Conservation (phyloP, 2,329 filamentous ascomycete genomes). For the Macrophomina pseudophaseolina region DNA sequence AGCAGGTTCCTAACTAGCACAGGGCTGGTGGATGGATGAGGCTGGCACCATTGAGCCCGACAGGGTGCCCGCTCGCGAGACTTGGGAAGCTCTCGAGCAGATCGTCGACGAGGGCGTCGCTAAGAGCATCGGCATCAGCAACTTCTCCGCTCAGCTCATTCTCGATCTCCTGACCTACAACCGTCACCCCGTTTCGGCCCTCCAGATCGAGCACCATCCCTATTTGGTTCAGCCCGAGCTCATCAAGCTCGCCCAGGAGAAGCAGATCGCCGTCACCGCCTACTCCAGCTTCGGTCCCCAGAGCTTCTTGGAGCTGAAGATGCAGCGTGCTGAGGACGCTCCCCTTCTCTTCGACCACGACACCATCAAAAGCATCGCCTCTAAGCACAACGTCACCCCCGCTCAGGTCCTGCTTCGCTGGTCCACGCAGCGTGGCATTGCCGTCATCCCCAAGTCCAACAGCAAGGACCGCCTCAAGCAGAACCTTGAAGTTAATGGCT, state of each 20-base stretch:
- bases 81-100: slow-evolving; percentile 80
- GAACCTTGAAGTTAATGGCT: slow-evolving; percentile 41
- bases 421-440: slow-evolving; percentile 79
- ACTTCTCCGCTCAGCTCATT: slow-evolving; percentile 79
- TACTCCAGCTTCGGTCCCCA: slow-evolving; percentile 85
- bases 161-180: slow-evolving; percentile 82
- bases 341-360: slow-evolving; percentile 74
- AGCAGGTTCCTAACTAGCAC: background rate
- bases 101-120: slow-evolving; percentile 72
- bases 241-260: slow-evolving; percentile 69
- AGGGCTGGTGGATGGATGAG: slow-evolving; percentile 60
- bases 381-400: slow-evolving; percentile 73
- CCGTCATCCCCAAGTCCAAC: slow-evolving; percentile 76
- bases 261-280: slow-evolving; percentile 77
- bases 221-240: slow-evolving; percentile 80
- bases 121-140: slow-evolving; percentile 78
- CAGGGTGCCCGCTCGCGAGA: slow-evolving; percentile 78
- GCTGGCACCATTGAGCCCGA: slow-evolving; percentile 65
- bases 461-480: slow-evolving; percentile 37
- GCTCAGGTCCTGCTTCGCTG: slow-evolving; percentile 85
- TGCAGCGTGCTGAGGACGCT: slow-evolving; percentile 67
- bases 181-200: slow-evolving; percentile 72
- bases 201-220: slow-evolving; percentile 91
- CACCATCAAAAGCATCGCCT: slow-evolving; percentile 67
- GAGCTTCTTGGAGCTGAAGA: slow-evolving; percentile 74